Evolutionary conservation across 306 rosid species (phyloP).

Genomic region (Ochetophila trinervis): DNA sequence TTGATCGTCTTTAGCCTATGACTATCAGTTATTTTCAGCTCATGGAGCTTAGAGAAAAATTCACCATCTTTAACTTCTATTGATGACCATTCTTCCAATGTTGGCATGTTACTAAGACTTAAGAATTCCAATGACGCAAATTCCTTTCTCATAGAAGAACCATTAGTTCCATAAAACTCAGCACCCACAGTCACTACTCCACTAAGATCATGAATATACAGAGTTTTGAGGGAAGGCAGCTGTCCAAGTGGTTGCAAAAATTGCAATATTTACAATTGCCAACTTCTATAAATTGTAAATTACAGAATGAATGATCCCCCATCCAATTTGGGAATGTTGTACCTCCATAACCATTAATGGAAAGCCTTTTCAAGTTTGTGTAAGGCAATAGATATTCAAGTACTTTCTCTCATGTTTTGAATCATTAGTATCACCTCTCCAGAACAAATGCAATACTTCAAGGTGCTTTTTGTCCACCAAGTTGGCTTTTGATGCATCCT

Average conservation of each 20-base stretch:
- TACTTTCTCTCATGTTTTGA: neutral
- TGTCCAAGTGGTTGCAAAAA: conserved; percentile 18
- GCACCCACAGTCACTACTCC: conserved; percentile 4
- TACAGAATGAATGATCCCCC: neutral
- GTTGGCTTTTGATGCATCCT: conserved; percentile 8
- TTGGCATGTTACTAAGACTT: neutral
- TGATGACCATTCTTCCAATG: conserved; percentile 4
- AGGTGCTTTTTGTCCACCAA: conserved; percentile 3
- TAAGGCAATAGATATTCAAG: conserved; percentile 19
- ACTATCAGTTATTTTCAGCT: neutral
- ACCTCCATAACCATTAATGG: conserved; percentile 4
- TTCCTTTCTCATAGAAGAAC: neutral
- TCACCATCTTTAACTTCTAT: neutral
- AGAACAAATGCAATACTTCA: neutral
- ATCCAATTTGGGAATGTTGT: conserved; percentile 17
- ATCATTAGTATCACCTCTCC: neutral
- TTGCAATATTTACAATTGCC: neutral
- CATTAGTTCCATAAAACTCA: conserved; percentile 4
- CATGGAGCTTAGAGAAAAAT: conserved; percentile 2
- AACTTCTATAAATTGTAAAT: neutral
- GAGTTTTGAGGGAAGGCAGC: neutral
- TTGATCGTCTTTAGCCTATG: neutral
- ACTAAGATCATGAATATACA: conserved; percentile 2
- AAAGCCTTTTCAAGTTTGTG: neutral
- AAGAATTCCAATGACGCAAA: conserved; percentile 1